Conservation (phyloP, 2,329 filamentous ascomycete species). For the Lachnellula hyalina region DNA sequence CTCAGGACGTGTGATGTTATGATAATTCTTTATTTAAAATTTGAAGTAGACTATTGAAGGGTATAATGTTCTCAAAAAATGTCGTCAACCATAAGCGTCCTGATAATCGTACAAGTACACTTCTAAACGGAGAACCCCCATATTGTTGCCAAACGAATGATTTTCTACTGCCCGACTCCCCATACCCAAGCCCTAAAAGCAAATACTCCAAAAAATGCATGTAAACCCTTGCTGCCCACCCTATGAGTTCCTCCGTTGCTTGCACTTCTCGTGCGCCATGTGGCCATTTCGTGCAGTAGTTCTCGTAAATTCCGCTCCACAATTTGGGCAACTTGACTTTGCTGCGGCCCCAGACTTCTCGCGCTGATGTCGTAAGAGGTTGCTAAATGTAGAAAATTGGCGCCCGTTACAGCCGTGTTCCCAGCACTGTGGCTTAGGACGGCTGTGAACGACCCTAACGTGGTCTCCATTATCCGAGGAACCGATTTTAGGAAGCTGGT, state of each 20-base stretch:
- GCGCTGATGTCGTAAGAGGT: constrained; percentile 83
- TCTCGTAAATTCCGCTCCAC: constrained; percentile 87
- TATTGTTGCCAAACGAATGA: constrained; percentile 15
- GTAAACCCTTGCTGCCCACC: neutral
- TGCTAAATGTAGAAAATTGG: constrained; percentile 95
- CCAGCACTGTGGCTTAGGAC: constrained; percentile 95
- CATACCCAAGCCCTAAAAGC: constrained; percentile 1
- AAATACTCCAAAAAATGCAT: constrained; percentile 13
- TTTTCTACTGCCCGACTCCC: constrained; percentile 7
- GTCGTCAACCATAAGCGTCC: constrained; percentile 4
- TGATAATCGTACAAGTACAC: neutral
- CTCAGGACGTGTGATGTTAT: neutral
- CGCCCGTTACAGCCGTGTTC: constrained; percentile 95
- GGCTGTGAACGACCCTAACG: constrained; percentile 66
- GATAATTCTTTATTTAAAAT: neutral
- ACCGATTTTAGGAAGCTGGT: constrained; percentile 34
- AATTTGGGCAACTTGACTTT: constrained; percentile 86
- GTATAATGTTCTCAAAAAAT: constrained; percentile 9
- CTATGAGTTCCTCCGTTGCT: constrained; percentile 54
- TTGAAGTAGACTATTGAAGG: constrained; percentile 16
- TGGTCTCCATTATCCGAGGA: constrained; percentile 39
- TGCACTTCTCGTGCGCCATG: constrained; percentile 84
- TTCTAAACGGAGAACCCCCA: neutral
- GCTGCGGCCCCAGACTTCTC: constrained; percentile 89
- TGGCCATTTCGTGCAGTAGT: constrained; percentile 88